Conservation (phyloP, 2,329 filamentous ascomycete genomes). For the Hymenoscyphus occultus region DNA sequence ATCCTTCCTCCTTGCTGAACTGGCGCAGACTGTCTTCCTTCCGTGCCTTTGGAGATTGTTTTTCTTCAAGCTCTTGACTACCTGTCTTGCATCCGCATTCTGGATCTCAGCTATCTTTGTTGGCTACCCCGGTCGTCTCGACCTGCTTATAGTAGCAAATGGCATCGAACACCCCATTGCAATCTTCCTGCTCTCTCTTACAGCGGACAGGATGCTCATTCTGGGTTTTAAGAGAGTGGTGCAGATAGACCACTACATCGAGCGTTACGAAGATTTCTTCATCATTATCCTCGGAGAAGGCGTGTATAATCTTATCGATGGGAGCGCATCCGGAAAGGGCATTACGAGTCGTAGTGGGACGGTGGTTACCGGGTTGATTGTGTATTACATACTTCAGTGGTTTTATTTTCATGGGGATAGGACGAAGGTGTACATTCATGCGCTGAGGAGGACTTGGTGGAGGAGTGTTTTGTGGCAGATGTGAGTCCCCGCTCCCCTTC, state of each 20-base stretch:
- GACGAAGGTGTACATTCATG: conserved; percentile 20
- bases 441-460: conserved; percentile 24
- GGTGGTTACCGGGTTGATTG: conserved; percentile 16
- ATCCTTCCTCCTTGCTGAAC: conserved; percentile 18
- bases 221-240: conserved; percentile 15
- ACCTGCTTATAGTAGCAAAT: conserved; percentile 19
- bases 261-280: conserved; percentile 24
- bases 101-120: conserved; percentile 22
- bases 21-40: conserved; percentile 14
- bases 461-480: conserved; percentile 21
- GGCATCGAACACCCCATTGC: conserved; percentile 19
- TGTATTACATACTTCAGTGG: conserved; percentile 25
- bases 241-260: conserved; percentile 19
- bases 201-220: conserved; percentile 13
- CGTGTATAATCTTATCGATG: conserved; percentile 23
- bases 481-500: conserved; percentile 9
- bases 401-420: conserved; percentile 27
- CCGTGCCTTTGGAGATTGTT: conserved; percentile 19
- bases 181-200: conserved; percentile 18
- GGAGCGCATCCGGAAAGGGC: conserved; percentile 20
- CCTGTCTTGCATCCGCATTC: conserved; percentile 5
- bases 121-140: conserved; percentile 15
- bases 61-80: conserved; percentile 10
- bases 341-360: conserved; percentile 17
- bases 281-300: conserved; percentile 25